Conservation (phyloP, 257 asterid genomes). For the Datura wrightii region DNA sequence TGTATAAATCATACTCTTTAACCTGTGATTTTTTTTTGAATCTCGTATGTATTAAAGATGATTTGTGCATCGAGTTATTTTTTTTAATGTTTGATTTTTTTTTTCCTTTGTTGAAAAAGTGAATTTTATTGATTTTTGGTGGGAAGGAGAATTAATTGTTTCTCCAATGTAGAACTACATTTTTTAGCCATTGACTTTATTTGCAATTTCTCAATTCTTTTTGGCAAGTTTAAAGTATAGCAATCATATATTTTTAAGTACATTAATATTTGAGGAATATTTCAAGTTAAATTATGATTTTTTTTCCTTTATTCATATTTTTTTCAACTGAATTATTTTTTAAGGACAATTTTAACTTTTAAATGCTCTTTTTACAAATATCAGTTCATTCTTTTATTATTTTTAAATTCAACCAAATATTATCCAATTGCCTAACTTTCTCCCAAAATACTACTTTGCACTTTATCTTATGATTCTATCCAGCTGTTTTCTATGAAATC, state of each 20-base stretch:
- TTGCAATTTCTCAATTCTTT: not conserved
- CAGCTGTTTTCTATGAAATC: not conserved
- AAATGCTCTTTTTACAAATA: not conserved
- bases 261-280: not conserved
- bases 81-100: not conserved
- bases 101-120: not conserved
- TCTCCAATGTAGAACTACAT: not conserved
- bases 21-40: not conserved
- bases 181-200: not conserved
- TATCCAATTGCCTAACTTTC: not conserved
- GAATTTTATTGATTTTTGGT: not conserved
- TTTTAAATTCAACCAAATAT: not conserved
- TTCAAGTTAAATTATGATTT: not conserved
- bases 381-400: not conserved
- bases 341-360: not conserved
- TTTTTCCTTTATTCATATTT: too few species aligned
- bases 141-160: not conserved
- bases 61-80: not conserved
- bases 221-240: not conserved
- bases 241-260: not conserved
- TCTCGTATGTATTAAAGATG: accelerated
- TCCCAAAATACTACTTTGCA: not conserved
- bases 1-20: too few species aligned
- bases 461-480: not conserved
- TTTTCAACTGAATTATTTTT: not conserved